phyloP scores from a whole-genome alignment of 2,329 filamentous ascomycete genomes.

The Byssoonygena ceratinophila region DNA sequence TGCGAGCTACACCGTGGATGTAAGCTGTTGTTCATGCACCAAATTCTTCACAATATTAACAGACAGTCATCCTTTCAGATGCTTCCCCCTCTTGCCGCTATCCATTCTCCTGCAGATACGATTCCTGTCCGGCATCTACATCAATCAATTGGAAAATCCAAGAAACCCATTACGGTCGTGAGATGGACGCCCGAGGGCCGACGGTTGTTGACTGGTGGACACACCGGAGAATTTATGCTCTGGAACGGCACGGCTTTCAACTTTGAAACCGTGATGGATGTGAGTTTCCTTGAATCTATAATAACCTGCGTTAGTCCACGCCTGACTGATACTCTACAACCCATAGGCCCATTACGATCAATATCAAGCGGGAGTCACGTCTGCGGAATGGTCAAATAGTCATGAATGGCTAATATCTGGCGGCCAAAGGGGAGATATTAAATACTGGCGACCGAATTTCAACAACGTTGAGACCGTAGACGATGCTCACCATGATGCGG shows the following conservation, averaged over 20 bases:
- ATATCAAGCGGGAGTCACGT: constrained; percentile 36
- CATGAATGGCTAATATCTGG: constrained; percentile 95
- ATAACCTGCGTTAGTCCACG: too few species aligned
- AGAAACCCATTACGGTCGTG: constrained; percentile 93
- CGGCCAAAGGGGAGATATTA: constrained; percentile 88
- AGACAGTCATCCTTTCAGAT: constrained; percentile 47
- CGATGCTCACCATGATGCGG: constrained; percentile 77
- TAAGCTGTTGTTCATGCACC: constrained; percentile 37
- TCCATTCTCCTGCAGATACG: constrained; percentile 66
- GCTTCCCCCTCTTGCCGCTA: constrained; percentile 68
- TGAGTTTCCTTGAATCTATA: constrained; percentile 26
- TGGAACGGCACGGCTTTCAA: constrained; percentile 99
- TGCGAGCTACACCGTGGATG: constrained; percentile 80
- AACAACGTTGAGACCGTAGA: constrained; percentile 91
- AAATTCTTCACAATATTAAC: not conserved
- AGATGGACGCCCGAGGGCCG: constrained; percentile 96
- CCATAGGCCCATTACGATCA: constrained; percentile 60
- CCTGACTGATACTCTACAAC: not conserved
- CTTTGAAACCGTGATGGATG: constrained; percentile 97
- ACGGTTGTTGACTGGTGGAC: constrained; percentile 80
- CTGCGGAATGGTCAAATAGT: constrained; percentile 67
- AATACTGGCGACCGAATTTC: constrained; percentile 99
- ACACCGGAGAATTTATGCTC: constrained; percentile 92
- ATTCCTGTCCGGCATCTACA: constrained; percentile 93
- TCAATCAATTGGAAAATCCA: constrained; percentile 96